These are phyloP conservation scores for Komagataella pastoris DNA, from an alignment of 805 yeast species.

Conservation along the genomic window DNA sequence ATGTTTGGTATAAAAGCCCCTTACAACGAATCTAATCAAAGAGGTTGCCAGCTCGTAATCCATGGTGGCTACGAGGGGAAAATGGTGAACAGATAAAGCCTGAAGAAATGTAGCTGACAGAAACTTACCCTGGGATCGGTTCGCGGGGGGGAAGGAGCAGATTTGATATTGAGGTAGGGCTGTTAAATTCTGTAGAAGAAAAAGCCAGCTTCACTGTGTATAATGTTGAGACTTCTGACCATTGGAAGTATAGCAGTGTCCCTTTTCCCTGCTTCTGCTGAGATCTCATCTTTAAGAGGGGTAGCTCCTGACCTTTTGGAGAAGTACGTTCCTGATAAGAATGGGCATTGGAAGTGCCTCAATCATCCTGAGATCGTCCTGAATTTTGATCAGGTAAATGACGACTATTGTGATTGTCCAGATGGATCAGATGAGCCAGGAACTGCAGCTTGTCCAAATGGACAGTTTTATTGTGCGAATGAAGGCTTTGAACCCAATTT, in stretches of 20 bases:
- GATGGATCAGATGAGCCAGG: conserved; percentile 98
- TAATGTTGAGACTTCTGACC: background rate
- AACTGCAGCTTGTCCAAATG: conserved; percentile 61
- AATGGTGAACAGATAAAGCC: background rate
- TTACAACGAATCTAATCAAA: conserved; percentile 62
- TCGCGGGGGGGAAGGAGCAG: background rate
- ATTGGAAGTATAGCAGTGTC: background rate
- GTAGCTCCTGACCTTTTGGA: conserved; percentile 2
- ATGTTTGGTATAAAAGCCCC: conserved; percentile 82
- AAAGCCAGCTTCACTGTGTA: background rate
- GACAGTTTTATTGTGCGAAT: conserved; percentile 63
- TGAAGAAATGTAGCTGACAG: background rate
- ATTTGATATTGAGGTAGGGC: background rate
- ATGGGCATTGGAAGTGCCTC: conserved; percentile 60
- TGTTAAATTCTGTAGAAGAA: background rate
- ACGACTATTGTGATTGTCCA: conserved; percentile 91
- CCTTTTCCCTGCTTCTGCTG: background rate
- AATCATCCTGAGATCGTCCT: conserved; percentile 51
- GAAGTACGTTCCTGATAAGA: conserved; percentile 35
- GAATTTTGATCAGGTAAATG: conserved; percentile 56
- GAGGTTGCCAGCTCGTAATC: conserved; percentile 10
- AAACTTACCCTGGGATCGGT: background rate
- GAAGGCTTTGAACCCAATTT: conserved; percentile 50
- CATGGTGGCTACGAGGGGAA: background rate
- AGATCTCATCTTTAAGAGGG: background rate